phyloP scores from a whole-genome alignment of 2,329 filamentous ascomycete species.

The Ophiostoma montium region DNA sequence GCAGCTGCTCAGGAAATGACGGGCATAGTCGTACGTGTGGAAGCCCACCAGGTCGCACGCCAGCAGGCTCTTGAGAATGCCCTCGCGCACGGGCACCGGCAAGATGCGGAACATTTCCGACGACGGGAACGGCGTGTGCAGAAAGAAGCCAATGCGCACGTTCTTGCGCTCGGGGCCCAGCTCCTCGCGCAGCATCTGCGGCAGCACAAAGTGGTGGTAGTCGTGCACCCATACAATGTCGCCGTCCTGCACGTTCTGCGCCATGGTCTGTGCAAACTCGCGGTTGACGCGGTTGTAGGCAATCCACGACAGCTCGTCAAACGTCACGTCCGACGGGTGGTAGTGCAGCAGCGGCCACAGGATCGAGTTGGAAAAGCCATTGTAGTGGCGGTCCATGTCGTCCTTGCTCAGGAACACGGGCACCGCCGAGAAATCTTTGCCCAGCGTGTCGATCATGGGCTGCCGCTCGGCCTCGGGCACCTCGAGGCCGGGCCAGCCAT shows the following conservation, averaged over 20 bases:
- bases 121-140: slow-evolving; percentile 93
- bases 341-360: slow-evolving; percentile 99
- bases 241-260: slow-evolving; percentile 77
- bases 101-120: slow-evolving; percentile 95
- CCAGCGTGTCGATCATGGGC: slow-evolving; percentile 60
- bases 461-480: slow-evolving; percentile 72
- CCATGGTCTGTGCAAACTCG: slow-evolving; percentile 77
- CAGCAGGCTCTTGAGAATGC: slow-evolving; percentile 72
- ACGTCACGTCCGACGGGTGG: slow-evolving; percentile 95
- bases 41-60: slow-evolving; percentile 95
- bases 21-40: slow-evolving; percentile 97
- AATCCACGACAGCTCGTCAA: slow-evolving; percentile 87
- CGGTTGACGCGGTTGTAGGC: slow-evolving; percentile 89
- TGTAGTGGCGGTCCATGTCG: slow-evolving; percentile 89
- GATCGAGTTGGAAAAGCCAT: slow-evolving; percentile 95
- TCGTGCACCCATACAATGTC: slow-evolving; percentile 98
- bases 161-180: slow-evolving; percentile 71
- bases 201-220: slow-evolving; percentile 95
- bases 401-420: slow-evolving; percentile 92
- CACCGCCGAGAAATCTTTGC: slow-evolving; percentile 76
- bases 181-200: slow-evolving; percentile 86
- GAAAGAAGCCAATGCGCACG: slow-evolving; percentile 95
- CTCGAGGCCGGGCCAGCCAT: slow-evolving; percentile 92
- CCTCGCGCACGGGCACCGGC: slow-evolving; percentile 83
- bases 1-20: slow-evolving; percentile 92